phyloP scores from a whole-genome alignment of 75 land plant species.

The Ceratopteris richardii region DNA sequence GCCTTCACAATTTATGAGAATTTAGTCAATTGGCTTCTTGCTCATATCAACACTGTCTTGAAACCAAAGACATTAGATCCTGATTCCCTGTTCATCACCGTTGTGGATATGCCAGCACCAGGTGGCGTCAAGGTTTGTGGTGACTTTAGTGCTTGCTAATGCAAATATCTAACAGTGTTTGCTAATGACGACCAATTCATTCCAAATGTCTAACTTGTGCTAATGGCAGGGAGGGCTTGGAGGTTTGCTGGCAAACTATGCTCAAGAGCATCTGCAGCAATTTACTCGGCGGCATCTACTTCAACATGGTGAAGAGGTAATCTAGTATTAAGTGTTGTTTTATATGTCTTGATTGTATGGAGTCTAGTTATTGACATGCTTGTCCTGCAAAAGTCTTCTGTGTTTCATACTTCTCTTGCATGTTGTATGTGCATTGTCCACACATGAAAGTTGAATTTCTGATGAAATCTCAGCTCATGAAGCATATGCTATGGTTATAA shows the following conservation, averaged over 20 bases:
- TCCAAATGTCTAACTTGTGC: too few species aligned
- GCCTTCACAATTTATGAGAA: constrained; percentile 78
- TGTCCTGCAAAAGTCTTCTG: too few species aligned
- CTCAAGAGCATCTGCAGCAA: neutral
- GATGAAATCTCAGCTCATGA: too few species aligned
- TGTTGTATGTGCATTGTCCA: too few species aligned
- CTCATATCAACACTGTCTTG: constrained; percentile 71
- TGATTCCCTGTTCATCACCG: constrained; percentile 66
- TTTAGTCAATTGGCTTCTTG: constrained; percentile 89
- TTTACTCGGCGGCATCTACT: neutral
- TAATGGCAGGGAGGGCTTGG: constrained; percentile 1
- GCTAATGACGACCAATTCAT: too few species aligned
- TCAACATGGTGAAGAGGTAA: constrained; percentile 1
- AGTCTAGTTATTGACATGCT: too few species aligned
- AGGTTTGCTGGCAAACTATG: neutral
- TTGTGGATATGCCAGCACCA: constrained; percentile 88
- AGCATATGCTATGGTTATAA: too few species aligned
- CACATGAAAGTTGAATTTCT: too few species aligned
- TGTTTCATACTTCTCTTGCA: too few species aligned
- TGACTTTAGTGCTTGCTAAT: neutral
- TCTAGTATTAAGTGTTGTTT: too few species aligned
- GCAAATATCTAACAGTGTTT: too few species aligned
- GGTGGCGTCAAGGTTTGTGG: constrained; percentile 70
- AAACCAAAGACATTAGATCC: constrained; percentile 42
- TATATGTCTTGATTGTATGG: too few species aligned